Conservation (phyloP, 345 rosid genomes). For the Cochlearia excelsa region DNA sequence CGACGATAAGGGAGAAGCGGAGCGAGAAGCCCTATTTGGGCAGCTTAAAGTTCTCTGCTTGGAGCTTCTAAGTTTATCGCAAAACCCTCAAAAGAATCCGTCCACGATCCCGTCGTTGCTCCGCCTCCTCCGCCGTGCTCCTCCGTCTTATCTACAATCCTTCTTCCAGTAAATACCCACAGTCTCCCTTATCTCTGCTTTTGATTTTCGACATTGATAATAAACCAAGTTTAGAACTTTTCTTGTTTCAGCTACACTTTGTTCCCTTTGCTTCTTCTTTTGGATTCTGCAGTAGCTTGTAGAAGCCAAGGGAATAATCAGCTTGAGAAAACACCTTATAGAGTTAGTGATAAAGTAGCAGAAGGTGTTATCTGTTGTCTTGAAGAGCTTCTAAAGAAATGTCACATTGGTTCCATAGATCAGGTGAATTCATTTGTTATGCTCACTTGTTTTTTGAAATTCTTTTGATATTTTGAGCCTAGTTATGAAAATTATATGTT, state of each 20-base stretch:
- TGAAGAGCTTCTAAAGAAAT: conserved; percentile 75
- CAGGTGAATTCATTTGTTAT: conserved; percentile 50
- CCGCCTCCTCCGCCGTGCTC: conserved; percentile 47
- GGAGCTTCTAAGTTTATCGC: conserved; percentile 63
- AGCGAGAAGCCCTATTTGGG: conserved; percentile 43
- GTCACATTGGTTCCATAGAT: conserved; percentile 54
- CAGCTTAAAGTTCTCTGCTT: conserved; percentile 50
- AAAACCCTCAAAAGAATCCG: conserved; percentile 50
- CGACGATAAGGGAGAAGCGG: conserved; percentile 31
- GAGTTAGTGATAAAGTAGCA: conserved; percentile 73
- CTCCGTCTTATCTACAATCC: conserved; percentile 58
- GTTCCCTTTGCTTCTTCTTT: conserved; percentile 75
- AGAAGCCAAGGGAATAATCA: conserved; percentile 41
- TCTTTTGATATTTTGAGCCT: neutral
- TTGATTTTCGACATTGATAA: neutral
- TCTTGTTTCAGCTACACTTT: conserved; percentile 58
- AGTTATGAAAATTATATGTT: conserved; percentile 3
- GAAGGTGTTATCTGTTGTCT: conserved; percentile 75
- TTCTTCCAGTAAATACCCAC: conserved; percentile 60
- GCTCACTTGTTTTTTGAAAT: neutral
- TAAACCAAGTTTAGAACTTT: neutral
- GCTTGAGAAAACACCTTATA: conserved; percentile 25
- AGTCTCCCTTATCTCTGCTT: neutral
- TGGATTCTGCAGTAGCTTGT: conserved; percentile 67
- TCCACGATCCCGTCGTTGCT: conserved; percentile 50